Evolutionary conservation across 2,329 filamentous ascomycete species (phyloP), one percentile per base, ranked within the genome.

Genomic region (Sclerotinia sclerotiorum): DNA sequence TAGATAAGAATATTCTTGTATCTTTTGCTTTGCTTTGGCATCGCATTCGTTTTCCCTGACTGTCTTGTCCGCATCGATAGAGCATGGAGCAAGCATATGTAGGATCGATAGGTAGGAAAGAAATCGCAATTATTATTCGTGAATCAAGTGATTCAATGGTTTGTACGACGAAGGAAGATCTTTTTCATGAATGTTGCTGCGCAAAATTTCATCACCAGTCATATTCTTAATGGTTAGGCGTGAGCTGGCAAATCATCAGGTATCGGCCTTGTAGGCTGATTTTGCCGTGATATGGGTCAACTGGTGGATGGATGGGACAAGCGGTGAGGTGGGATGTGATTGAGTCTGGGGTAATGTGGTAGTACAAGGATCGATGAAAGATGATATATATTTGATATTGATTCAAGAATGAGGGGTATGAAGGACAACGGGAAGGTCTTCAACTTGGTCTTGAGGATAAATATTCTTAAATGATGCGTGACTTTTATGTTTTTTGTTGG

Each of bases 121-220:
- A 27, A 42, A 44, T 42, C 3, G 24, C 24, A 52, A 35, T 11
- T 13, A 42, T 32, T 52, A 32, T 44, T 67, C 46, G 65, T 67
- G 46, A 67, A 67, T 52, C 46, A 61, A 35, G 17, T 54, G 27
- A 29, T 32, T 61, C n/a, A 35, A 49, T 4, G 44, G 21, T 49
- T 61, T 49, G 58, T 49, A 49, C 44, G 49, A 62, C 58, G 44
- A 49, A 24, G 29, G 58, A 49, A 49, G 58, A 49, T 49, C 13
- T 35, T 49, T 49, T 61, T 24, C 58, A 62, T 62, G 29, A 62
- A 49, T 24, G 11, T 29, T 48, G 54, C 44, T 60, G 54, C 13
- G 64, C 44, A 66, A 62, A 67, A 60, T 67, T 61, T 52, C 65
- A 67, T 60, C 44, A 61, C 65, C 44, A 65, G 65, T 67, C 65